These are phyloP conservation scores for Aspergillus cavernicola DNA, from an alignment of 495 filamentous ascomycete genomes.

Conservation along the genomic window DNA sequence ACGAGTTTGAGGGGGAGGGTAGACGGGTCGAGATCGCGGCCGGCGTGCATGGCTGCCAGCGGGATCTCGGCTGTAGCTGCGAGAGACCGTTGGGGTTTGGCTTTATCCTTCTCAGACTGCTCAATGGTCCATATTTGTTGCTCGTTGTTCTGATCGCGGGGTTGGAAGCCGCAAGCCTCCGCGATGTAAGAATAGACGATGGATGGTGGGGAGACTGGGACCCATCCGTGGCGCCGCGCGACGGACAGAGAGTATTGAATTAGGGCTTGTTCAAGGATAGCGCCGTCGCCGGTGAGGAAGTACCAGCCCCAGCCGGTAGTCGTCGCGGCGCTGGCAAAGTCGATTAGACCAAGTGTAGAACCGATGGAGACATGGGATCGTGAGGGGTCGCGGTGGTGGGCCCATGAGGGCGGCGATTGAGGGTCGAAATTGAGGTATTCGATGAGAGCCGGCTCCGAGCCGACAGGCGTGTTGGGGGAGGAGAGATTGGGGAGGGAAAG, in stretches of 20 bases:
- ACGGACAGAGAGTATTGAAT: constrained; percentile 76
- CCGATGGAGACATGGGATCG: constrained; percentile 83
- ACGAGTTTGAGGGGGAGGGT: constrained; percentile 74
- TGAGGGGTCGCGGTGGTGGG: constrained; percentile 45
- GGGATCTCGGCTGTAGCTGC: constrained; percentile 93
- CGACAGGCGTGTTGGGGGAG: constrained; percentile 68
- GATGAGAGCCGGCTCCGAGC: constrained; percentile 53
- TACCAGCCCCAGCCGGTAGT: constrained; percentile 97
- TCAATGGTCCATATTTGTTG: constrained; percentile 82
- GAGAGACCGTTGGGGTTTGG: constrained; percentile 66
- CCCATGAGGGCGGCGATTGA: constrained; percentile 41
- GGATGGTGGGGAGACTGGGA: constrained; percentile 74
- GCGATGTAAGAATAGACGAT: constrained; percentile 91
- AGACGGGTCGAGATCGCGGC: constrained; percentile 56
- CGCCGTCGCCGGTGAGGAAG: constrained; percentile 82
- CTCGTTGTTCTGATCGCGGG: constrained; percentile 84
- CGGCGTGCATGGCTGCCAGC: constrained; percentile 84
- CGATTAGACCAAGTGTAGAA: constrained; percentile 70
- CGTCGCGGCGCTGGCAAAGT: constrained; percentile 74
- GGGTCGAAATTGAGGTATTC: constrained; percentile 76
- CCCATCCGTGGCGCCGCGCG: constrained; percentile 68
- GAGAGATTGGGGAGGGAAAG: constrained; percentile 84
- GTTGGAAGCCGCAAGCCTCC: constrained; percentile 86
- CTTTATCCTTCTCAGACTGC: constrained; percentile 57
- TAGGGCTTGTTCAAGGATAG: constrained; percentile 87